These are phyloP conservation scores for Phytophthora colocasiae DNA, from an alignment of 352 stramenopile species.

Conservation along the genomic window DNA sequence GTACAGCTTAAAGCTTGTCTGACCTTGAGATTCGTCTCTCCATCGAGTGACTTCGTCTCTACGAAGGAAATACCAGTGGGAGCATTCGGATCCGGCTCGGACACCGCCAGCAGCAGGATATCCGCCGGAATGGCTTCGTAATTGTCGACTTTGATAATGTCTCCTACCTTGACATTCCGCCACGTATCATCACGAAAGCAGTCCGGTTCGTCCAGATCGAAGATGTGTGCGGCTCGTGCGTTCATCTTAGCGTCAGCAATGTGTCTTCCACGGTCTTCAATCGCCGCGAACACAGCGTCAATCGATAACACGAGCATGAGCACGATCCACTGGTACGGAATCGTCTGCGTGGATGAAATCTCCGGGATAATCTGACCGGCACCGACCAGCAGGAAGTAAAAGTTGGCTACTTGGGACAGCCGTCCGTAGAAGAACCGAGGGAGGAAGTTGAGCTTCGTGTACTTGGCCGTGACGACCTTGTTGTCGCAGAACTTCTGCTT, in stretches of 20 bases:
- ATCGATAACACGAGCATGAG: constrained; percentile 86
- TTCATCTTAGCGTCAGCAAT: constrained; percentile 87
- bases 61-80: constrained; percentile 87
- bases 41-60: constrained; percentile 89
- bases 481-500: constrained; percentile 78
- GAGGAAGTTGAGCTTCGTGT: constrained; percentile 90
- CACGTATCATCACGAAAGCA: constrained; percentile 68
- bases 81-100: constrained; percentile 60
- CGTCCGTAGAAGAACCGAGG: constrained; percentile 85
- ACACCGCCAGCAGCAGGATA: constrained; percentile 78
- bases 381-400: constrained; percentile 92
- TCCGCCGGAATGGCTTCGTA: constrained; percentile 88
- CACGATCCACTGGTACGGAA: constrained; percentile 91
- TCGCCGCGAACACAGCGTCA: constrained; percentile 84
- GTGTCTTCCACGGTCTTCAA: constrained; percentile 85
- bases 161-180: constrained; percentile 73
- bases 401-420: constrained; percentile 88
- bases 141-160: constrained; percentile 89
- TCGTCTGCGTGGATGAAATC: constrained; percentile 85
- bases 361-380: constrained; percentile 85
- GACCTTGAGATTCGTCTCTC: constrained; percentile 90
- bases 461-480: constrained; percentile 85
- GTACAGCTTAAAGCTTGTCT: constrained; percentile 83
- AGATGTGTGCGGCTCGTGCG: constrained; percentile 64
- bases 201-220: constrained; percentile 50